These are phyloP conservation scores for Emericellopsis terricola DNA, from an alignment of 495 filamentous ascomycete species.

Conservation along the genomic window DNA sequence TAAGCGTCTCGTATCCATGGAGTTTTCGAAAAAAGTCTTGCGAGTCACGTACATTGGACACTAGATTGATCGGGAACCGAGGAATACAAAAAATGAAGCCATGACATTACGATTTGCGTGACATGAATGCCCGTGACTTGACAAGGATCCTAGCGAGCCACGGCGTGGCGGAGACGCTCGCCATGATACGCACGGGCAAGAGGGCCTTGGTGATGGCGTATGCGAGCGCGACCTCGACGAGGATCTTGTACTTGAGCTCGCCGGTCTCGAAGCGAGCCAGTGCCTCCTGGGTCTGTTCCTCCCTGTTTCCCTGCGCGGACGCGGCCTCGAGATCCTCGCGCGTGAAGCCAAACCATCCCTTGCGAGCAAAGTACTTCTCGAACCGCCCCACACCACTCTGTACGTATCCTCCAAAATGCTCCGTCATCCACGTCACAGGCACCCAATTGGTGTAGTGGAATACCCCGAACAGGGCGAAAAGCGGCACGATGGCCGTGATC, in stretches of 20 bases:
- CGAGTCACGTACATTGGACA: not conserved
- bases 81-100: not conserved
- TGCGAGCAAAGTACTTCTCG: constrained; percentile 22
- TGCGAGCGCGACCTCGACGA: constrained; percentile 62
- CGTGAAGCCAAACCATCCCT: constrained; percentile 28
- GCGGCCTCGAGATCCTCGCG: constrained; percentile 7
- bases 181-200: constrained; percentile 52
- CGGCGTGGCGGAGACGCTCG: constrained; percentile 77
- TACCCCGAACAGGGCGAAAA: constrained; percentile 51
- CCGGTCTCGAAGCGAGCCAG: constrained; percentile 10
- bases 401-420: constrained; percentile 20
- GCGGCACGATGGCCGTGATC: constrained; percentile 64
- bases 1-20: constrained; percentile 1
- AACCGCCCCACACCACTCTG: constrained; percentile 26
- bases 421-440: constrained; percentile 27
- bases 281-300: constrained; percentile 3
- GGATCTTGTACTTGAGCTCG: constrained; percentile 31
- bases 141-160: constrained; percentile 72
- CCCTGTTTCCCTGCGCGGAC: constrained; percentile 4
- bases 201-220: constrained; percentile 78
- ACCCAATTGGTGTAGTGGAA: constrained; percentile 65
- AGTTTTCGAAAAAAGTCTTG: not conserved
- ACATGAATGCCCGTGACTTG: constrained; percentile 12
- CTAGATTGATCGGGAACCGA: not conserved
- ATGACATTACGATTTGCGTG: not conserved